A percentile compares a stretch with the other conserved stretches of the same genome.
Evolutionary conservation across 495 filamentous ascomycete genomes (phyloP).

Genomic region (Aspergillus heteromorphus): DNA sequence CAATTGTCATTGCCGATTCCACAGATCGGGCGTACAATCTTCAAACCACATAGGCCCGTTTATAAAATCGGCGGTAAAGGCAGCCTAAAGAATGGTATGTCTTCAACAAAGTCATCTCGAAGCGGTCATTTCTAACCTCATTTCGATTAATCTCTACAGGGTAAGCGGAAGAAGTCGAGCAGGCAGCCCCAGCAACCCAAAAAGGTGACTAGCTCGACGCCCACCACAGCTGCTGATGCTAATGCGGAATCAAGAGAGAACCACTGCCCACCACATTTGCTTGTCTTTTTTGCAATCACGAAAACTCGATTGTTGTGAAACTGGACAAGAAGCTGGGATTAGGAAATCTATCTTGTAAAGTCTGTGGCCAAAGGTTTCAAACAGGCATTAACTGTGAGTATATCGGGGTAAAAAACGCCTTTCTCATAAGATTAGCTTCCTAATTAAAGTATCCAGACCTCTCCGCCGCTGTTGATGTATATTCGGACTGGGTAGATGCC

Average conservation of each 20-base stretch:
- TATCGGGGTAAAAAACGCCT: background rate
- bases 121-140: background rate
- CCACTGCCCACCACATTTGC: conserved; percentile 82
- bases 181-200: conserved; percentile 76
- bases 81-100: conserved; percentile 13
- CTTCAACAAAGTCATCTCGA: background rate
- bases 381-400: conserved; percentile 83
- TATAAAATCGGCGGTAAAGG: too few relatives aligned
- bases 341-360: conserved; percentile 79
- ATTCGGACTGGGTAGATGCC: conserved; percentile 97
- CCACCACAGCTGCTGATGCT: background rate
- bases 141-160: conserved; percentile 39
- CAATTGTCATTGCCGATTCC: too few relatives aligned
- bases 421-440: background rate
- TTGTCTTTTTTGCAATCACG: conserved; percentile 98
- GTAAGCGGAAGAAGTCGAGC: conserved; percentile 94
- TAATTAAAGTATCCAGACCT: conserved; percentile 52
- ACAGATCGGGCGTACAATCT: background rate
- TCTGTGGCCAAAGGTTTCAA: conserved; percentile 90
- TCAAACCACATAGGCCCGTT: background rate
- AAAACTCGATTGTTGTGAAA: conserved; percentile 80
- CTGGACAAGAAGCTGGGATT: conserved; percentile 87
- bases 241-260: conserved; percentile 57
- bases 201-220: conserved; percentile 53
- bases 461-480: conserved; percentile 87